Base-by-base conservation (phyloP, 352 stramenopile species). In the Phytophthora pluvialis region DNA sequence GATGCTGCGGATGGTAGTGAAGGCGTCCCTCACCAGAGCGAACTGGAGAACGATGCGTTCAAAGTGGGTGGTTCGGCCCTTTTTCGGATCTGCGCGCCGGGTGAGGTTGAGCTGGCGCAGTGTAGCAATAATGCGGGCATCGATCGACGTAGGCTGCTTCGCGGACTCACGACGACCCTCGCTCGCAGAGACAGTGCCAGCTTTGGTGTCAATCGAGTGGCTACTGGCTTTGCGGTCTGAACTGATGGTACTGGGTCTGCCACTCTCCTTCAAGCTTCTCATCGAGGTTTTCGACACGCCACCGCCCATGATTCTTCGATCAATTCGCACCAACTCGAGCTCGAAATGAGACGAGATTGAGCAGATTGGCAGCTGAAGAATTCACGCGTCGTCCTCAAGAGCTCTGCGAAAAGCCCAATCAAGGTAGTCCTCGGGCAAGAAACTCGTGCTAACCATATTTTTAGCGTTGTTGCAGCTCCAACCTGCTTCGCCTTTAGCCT, bases 21-120 rank as follows among this genome's bases (percentile, higher is more conserved):
- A 93, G 1, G 80, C 83, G 31, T 89, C 77, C 3, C 69, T 68
- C 3, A 88, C 83, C 42, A 92, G 58, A 2, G 65, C 61, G 42
- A 94, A 94, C 45, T 90, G 86, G 38, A 94, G 72, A 21, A 86
- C 84, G 18, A 94, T 90, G 6, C 84, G 80, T 54, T 94, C 83
- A 55, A 94, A 93, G 52, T 93, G 88, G 15, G 78, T 69, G 3
- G 52, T 48, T 55, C 88, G 86, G 21, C 67, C 57, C 26, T 90
- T 86, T 15, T 63, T 73, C 15, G 70, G 51, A n/a, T 76, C 62
- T 48, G 69, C 64, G 25, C 80, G 67, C n/a, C 78, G 64, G n/a
- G 73, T 67, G 28, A 89, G 69, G 35, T 89, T 90, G 49, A 92
- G 70, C 10, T 86, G 71, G 9, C 73, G 78, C 4, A 93, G 72